Percentiles rank a stretch among this genome's conserved stretches.
phyloP scores from a whole-genome alignment of 2,329 filamentous ascomycete genomes.

The Botryotinia convoluta region DNA sequence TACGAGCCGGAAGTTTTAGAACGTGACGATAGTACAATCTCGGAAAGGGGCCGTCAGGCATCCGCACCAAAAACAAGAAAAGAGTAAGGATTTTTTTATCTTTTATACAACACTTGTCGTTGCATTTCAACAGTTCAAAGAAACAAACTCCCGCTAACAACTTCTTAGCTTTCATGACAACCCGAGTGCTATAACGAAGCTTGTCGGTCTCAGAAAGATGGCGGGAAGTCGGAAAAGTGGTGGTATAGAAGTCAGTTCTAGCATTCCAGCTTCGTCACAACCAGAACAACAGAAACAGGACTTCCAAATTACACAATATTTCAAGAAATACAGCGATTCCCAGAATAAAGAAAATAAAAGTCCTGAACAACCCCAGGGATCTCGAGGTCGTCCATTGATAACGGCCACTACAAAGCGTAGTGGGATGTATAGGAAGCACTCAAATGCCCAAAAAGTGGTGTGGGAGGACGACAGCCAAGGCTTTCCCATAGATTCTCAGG shows the following conservation, averaged over 20 bases:
- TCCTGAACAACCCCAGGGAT: background rate
- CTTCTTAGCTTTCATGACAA: background rate
- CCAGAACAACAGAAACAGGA: background rate
- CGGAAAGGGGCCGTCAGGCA: background rate
- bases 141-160: background rate
- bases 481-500: background rate
- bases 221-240: background rate
- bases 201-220: background rate
- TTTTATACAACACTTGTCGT: background rate
- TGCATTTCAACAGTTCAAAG: background rate
- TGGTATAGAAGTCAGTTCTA: background rate
- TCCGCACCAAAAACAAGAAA: background rate
- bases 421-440: background rate
- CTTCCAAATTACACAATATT: background rate
- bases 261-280: background rate
- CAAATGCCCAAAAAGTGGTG: background rate
- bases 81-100: background rate
- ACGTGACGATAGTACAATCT: background rate
- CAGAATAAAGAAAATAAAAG: conserved; percentile 37
- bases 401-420: background rate
- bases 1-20: conserved; percentile 18
- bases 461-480: conserved; percentile 16
- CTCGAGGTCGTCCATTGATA: background rate
- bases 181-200: background rate
- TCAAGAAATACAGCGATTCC: conserved; percentile 24